Conservation (phyloP, 1,139 yeast genomes). For the Saccharomyces hybrid region DNA sequence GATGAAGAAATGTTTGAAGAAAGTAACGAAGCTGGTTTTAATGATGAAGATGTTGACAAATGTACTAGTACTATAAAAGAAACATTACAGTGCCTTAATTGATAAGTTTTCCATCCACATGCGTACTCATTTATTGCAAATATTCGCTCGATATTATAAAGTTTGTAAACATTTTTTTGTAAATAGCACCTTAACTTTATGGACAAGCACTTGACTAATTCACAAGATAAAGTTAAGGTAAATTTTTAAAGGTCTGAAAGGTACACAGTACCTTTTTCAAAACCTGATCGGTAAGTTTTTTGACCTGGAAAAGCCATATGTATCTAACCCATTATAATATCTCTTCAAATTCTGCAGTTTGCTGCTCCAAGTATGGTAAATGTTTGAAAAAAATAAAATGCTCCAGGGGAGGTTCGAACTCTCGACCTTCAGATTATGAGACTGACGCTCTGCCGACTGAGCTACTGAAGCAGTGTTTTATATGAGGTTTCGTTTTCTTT, state of each 20-base stretch:
- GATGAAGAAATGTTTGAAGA: neutral
- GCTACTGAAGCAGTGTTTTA: conserved; percentile 34
- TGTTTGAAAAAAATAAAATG: conserved; percentile 10
- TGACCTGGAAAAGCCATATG: too few species aligned
- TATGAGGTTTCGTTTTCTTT: neutral
- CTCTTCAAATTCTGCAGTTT: too few species aligned
- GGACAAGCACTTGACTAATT: neutral
- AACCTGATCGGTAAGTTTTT: too few species aligned
- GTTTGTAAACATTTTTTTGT: neutral
- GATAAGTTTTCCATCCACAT: neutral
- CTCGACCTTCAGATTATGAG: conserved; percentile 44
- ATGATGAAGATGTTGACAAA: neutral
- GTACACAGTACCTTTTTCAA: too few species aligned
- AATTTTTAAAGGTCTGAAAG: too few species aligned
- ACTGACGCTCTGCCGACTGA: conserved; percentile 44
- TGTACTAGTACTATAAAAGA: neutral
- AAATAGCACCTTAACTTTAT: neutral
- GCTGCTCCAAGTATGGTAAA: neutral
- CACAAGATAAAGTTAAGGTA: too few species aligned
- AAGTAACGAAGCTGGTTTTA: neutral
- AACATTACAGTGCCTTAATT: neutral
- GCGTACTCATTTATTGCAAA: neutral
- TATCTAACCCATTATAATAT: too few species aligned
- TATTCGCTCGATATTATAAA: neutral
- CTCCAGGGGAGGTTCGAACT: conserved; percentile 30